Conservation (phyloP, 768 basidiomycete species). For the Boletus subcaerulescens region DNA sequence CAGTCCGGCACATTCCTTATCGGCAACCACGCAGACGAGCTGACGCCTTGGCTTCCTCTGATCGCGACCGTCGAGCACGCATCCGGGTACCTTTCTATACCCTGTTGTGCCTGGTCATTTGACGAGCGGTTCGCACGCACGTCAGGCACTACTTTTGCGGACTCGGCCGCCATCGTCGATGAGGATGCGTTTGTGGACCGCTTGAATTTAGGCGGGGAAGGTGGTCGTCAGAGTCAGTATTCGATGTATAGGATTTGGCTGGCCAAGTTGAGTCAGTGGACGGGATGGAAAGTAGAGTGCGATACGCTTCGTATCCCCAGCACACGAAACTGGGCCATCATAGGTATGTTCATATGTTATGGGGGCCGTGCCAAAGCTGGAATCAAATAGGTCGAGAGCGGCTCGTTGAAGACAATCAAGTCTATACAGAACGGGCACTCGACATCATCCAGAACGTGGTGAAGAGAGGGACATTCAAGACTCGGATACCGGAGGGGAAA, state of each 20-base stretch:
- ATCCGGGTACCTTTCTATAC: slow-evolving; percentile 77
- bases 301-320: slow-evolving; percentile 89
- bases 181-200: slow-evolving; percentile 36
- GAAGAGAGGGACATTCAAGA: slow-evolving; percentile 67
- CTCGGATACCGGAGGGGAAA: slow-evolving; percentile 71
- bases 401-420: slow-evolving; percentile 11
- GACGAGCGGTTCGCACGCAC: slow-evolving; percentile 62
- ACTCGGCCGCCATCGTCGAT: background rate
- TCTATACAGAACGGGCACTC: slow-evolving; percentile 38
- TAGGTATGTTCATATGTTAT: slow-evolving; percentile 53
- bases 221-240: slow-evolving; percentile 65
- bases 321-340: slow-evolving; percentile 89
- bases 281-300: slow-evolving; percentile 85
- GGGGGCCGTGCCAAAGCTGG: background rate
- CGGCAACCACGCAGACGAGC: slow-evolving; percentile 94
- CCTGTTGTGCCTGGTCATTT: slow-evolving; percentile 88
- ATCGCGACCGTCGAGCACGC: slow-evolving; percentile 60
- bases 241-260: slow-evolving; percentile 87
- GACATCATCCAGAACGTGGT: slow-evolving; percentile 54
- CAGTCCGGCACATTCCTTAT: slow-evolving; percentile 68
- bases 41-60: slow-evolving; percentile 93
- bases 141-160: slow-evolving; percentile 25
- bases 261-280: slow-evolving; percentile 62
- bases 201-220: slow-evolving; percentile 63
- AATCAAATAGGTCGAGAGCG: slow-evolving; percentile 25